Base-by-base conservation (phyloP, 805 yeast genomes). In the Saccharomycopsis javanensis region DNA sequence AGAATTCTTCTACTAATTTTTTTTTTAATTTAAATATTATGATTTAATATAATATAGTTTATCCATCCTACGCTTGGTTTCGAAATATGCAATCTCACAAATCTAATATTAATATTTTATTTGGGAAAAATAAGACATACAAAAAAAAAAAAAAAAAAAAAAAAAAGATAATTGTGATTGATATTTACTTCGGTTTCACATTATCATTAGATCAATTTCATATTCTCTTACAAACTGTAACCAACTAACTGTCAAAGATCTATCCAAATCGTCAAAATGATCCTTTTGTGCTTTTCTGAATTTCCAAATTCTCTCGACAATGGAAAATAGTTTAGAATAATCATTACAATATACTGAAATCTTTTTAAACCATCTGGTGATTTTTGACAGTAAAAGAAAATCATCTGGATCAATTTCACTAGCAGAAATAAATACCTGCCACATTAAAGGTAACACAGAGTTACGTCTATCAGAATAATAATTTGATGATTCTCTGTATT, bases 371-470 rank as follows among this genome's bases (percentile, higher is more conserved):
- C 96, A 88, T 58, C 75, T 73, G 65, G 81, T 83, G 70, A 80
- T 88, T 46, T 88, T 83, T 59, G 76, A 70, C 62, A 86, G 92
- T 37, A 83, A 69, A 35, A 73, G 74, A 0, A 69, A 63, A 5
- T 83, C 79, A 59, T 79, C 77, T 10, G 90, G 85, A 60, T 86
- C 89, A 16, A 57, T 52, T 37, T 60, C 63, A 64, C 94, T 85
- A 0, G 95, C 96, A 1, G 92, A 90, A 50, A 89, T 84, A 63
- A 89, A 89, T 0, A 94, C 95, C 65, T 86, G 92, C 94, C 96
- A 89, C 64, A 88, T 82, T 34, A 88, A 71, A 3, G 97, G 96
- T 35, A 85, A 80, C 20, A 85, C 78, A 20, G 48, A 42, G 11
- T 42, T 27, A 42, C 25, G 25, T 42, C 25, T 20, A 11, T 42